Base-by-base conservation (phyloP, 2,329 filamentous ascomycete species). In the Plectosphaerella cucumerina region DNA sequence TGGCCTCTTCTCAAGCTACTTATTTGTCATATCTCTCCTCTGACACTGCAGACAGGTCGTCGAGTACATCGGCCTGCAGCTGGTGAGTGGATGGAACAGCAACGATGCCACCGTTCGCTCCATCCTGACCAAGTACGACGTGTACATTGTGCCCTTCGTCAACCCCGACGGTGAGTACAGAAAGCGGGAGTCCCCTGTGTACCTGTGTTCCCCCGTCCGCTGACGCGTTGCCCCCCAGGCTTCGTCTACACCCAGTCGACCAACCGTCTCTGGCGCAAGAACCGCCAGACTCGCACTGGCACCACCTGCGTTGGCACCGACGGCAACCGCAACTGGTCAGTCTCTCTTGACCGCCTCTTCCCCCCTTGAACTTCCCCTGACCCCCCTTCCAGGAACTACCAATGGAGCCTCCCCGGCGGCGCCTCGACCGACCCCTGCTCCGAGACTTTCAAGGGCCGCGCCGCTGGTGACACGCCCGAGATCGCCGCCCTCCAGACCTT, bases 51-150 rank as follows among this genome's bases (percentile, higher is more conserved):
- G n/a, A n/a, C 23, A 58, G 61, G 59, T 65, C n/a, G 65, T 67
- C 45, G 75, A 79, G 59, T 79, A 77, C 59, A 60, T 77, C 17
- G 69, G 71, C 18, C 70, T 67, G 51, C 62, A 64, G 20, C 63
- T 80, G 34, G 60, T 78, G 15, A 64, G 63, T 42, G 65, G 68
- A 49, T 75, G 75, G 53, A 57, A 51, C 33, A 59, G 61, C 45
- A 47, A 47, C 45, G 45, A 47, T 39, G 45, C 45, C 35, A 11
- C 31, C 33, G 65, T 70, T 10, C 65, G 62, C 4, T 35, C 45
- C 3, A 75, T 76, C 56, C 70, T 82, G 46, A 71, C 82, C 62
- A 75, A 70, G 47, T 82, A 79, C 61, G 82, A 85, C 68, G 79
- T 81, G 62, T 85, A 80, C 67, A 77, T 85, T 56, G 69, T 78